A percentile compares a stretch with the other conserved stretches of the same genome.
Evolutionary conservation across 495 filamentous ascomycete genomes (phyloP).

Genomic region (Xylaria grammica): DNA sequence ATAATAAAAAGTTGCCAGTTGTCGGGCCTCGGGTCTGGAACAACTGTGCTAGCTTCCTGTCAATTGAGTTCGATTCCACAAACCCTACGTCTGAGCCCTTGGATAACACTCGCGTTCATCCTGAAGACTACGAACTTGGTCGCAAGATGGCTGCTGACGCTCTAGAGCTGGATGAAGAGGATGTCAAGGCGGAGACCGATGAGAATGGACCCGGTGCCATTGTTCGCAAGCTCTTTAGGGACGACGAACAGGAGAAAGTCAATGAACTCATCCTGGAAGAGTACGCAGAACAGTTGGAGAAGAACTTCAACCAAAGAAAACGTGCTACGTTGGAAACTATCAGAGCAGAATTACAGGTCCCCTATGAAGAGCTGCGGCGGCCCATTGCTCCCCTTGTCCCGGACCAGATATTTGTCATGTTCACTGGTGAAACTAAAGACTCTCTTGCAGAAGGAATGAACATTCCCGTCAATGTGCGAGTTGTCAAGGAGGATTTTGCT

Average conservation of each 20-base stretch:
- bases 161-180: slow-evolving; percentile 93
- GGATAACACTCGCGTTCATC: slow-evolving; percentile 95
- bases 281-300: slow-evolving; percentile 94
- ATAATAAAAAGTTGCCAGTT: slow-evolving; percentile 74
- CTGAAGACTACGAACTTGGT: slow-evolving; percentile 96
- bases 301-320: slow-evolving; percentile 90
- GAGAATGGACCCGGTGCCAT: slow-evolving; percentile 87
- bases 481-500: slow-evolving; percentile 87
- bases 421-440: slow-evolving; percentile 89
- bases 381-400: slow-evolving; percentile 71
- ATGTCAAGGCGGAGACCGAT: slow-evolving; percentile 90
- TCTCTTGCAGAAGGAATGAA: slow-evolving; percentile 88
- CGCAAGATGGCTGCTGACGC: slow-evolving; percentile 99
- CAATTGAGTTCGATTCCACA: slow-evolving; percentile 80
- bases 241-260: slow-evolving; percentile 90
- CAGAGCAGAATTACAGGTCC: slow-evolving; percentile 86
- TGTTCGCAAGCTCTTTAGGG: slow-evolving; percentile 88
- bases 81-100: slow-evolving; percentile 85
- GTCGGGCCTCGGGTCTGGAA: slow-evolving; percentile 91
- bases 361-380: slow-evolving; percentile 92
- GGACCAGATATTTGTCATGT: slow-evolving; percentile 94
- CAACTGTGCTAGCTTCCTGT: slow-evolving; percentile 95
- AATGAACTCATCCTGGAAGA: slow-evolving; percentile 96
- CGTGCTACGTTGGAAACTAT: slow-evolving; percentile 96
- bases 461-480: slow-evolving; percentile 83